Evolutionary conservation across 805 yeast genomes (phyloP).

Genomic region (Kuraishia piskuri): DNA sequence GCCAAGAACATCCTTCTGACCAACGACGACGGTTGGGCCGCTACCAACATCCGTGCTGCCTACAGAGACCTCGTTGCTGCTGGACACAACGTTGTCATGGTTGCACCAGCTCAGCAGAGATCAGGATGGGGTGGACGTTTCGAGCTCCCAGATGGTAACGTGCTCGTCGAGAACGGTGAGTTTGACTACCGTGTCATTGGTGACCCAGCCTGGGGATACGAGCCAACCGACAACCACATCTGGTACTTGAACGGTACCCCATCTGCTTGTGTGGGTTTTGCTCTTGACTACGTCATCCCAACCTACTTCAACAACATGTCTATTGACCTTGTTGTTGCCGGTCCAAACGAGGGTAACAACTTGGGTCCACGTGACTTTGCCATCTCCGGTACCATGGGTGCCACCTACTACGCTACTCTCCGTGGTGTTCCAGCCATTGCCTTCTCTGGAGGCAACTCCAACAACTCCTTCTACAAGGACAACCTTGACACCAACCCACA

Average conservation of each 20-base stretch:
- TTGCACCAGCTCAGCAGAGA: constrained; percentile 43
- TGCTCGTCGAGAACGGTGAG: constrained; percentile 34
- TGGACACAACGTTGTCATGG: constrained; percentile 40
- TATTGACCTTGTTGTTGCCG: constrained; percentile 40
- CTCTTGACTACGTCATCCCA: constrained; percentile 38
- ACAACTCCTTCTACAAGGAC: constrained; percentile 42
- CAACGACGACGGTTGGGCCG: constrained; percentile 51
- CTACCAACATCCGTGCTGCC: constrained; percentile 48
- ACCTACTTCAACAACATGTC: constrained; percentile 31
- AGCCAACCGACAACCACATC: constrained; percentile 28
- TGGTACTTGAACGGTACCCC: constrained; percentile 55
- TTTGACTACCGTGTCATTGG: constrained; percentile 39
- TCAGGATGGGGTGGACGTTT: constrained; percentile 51
- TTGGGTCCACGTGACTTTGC: constrained; percentile 33
- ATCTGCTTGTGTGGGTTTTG: constrained; percentile 41
- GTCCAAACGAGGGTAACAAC: constrained; percentile 47
- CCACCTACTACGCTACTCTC: constrained; percentile 36
- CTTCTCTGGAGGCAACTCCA: constrained; percentile 39
- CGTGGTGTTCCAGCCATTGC: constrained; percentile 43
- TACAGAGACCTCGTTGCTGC: constrained; percentile 37
- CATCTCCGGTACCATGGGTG: constrained; percentile 44
- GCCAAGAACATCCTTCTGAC: constrained; percentile 38
- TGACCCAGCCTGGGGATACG: constrained; percentile 49
- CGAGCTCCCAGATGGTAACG: constrained; percentile 29
- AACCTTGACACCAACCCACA: constrained; percentile 30